phyloP scores from a whole-genome alignment of 2,329 filamentous ascomycete genomes.

The Penicillium sp. region DNA sequence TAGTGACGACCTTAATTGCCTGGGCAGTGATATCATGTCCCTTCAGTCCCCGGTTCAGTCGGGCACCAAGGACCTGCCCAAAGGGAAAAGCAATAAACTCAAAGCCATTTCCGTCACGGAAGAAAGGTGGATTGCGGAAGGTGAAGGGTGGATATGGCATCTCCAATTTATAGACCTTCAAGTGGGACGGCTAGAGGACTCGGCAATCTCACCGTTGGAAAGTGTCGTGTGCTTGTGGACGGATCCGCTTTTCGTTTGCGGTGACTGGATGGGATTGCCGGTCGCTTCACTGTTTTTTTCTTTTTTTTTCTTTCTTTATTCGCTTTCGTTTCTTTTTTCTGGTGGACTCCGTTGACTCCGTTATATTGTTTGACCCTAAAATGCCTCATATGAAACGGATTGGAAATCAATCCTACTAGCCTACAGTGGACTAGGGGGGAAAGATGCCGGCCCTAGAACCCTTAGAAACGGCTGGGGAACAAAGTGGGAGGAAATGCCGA shows the following conservation, averaged over 20 bases:
- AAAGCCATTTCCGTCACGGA: neutral
- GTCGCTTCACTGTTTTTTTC: neutral
- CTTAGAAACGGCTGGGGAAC: too few species aligned
- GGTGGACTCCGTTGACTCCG: neutral
- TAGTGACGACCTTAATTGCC: neutral
- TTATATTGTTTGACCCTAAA: neutral
- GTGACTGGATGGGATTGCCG: neutral
- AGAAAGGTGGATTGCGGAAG: neutral
- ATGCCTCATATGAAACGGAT: conserved; percentile 6
- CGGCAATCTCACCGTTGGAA: neutral
- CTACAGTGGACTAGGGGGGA: neutral
- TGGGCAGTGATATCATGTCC: too few species aligned
- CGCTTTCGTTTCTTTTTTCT: neutral
- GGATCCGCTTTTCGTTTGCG: neutral
- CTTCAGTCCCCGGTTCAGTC: too few species aligned
- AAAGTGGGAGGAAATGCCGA: neutral
- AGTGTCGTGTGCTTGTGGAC: neutral
- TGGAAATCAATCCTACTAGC: neutral
- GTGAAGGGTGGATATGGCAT: neutral
- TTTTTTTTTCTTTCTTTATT: neutral
- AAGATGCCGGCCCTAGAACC: too few species aligned
- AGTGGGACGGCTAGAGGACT: neutral
- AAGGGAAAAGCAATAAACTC: neutral
- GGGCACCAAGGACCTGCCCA: neutral
- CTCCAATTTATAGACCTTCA: neutral